phyloP scores from a whole-genome alignment of 768 basidiomycete genomes.

The Termitomyces sp. region DNA sequence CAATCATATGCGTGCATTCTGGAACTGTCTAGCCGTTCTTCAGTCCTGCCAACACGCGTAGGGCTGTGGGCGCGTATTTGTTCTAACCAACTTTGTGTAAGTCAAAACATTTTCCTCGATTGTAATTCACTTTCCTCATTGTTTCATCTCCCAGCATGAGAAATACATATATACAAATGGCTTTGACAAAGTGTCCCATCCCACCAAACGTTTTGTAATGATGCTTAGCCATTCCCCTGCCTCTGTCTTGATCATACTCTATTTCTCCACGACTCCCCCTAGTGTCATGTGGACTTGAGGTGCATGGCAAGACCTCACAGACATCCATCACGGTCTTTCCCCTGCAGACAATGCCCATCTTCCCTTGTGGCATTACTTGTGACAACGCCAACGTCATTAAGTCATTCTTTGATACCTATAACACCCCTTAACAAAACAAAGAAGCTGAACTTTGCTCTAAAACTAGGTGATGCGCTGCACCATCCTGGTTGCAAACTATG shows the following conservation, averaged over 20 bases:
- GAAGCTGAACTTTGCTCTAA: background rate
- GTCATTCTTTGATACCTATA: slow-evolving; percentile 15
- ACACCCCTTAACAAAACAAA: background rate
- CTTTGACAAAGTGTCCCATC: too few species aligned
- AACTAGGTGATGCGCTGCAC: too few species aligned
- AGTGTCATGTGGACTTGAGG: slow-evolving; percentile 16
- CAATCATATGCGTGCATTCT: too few species aligned
- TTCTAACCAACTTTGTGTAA: too few species aligned
- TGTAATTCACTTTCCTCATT: too few species aligned
- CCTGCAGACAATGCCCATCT: slow-evolving; percentile 15
- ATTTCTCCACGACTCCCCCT: background rate
- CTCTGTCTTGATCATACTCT: slow-evolving; percentile 15
- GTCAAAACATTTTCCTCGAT: too few species aligned
- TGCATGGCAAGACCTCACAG: slow-evolving; percentile 16
- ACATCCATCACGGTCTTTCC: slow-evolving; percentile 23
- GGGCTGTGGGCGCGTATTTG: too few species aligned
- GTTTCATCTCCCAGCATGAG: too few species aligned
- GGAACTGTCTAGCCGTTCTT: too few species aligned
- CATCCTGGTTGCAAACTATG: slow-evolving; percentile 14
- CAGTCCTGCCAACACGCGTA: too few species aligned
- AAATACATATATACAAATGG: too few species aligned
- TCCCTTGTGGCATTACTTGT: slow-evolving; percentile 15
- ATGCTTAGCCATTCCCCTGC: slow-evolving; percentile 13
- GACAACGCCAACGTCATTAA: slow-evolving; percentile 7
- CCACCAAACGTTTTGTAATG: too few species aligned